These are phyloP conservation scores for Ganoderma multipileum DNA, from an alignment of 1,284 basidiomycete genomes.

Conservation along the genomic window DNA sequence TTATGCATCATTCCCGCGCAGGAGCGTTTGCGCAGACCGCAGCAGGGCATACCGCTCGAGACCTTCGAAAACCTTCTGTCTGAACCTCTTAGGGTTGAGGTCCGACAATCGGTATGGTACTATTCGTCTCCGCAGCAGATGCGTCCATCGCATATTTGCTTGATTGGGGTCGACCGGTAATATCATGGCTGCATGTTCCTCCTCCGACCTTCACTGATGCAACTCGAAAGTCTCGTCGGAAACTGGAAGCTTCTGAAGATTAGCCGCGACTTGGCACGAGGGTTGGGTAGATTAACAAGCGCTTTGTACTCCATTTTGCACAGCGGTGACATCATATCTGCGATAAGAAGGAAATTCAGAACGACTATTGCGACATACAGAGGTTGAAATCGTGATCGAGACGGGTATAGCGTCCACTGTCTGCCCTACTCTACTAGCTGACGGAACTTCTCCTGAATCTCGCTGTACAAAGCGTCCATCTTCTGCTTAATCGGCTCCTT, in stretches of 20 bases:
- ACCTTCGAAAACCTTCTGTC: constrained; percentile 14
- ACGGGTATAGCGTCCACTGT: constrained; percentile 36
- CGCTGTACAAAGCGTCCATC: constrained; percentile 78
- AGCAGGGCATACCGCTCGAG: constrained; percentile 20
- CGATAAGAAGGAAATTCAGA: not conserved
- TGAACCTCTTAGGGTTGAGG: not conserved
- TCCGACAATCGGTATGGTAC: constrained; percentile 10
- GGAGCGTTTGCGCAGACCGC: constrained; percentile 24
- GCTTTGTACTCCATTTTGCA: not conserved
- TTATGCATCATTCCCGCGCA: constrained; percentile 16
- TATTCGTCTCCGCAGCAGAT: constrained; percentile 16
- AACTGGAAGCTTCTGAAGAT: not conserved
- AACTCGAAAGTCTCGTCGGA: not conserved
- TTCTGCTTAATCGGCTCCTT: constrained; percentile 83
- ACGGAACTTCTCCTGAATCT: constrained; percentile 91
- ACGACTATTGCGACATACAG: constrained; percentile 20
- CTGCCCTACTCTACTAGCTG: constrained; percentile 76
- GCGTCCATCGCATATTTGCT: not conserved
- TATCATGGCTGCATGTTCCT: not conserved
- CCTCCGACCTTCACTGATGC: not conserved
- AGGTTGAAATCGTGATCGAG: constrained; percentile 27
- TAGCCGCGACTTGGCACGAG: not conserved
- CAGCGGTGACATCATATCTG: not conserved
- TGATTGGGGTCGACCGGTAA: not conserved
- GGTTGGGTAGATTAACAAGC: not conserved